Base-by-base conservation (phyloP, 345 rosid genomes). In the Cardamine chenopodiifolia region DNA sequence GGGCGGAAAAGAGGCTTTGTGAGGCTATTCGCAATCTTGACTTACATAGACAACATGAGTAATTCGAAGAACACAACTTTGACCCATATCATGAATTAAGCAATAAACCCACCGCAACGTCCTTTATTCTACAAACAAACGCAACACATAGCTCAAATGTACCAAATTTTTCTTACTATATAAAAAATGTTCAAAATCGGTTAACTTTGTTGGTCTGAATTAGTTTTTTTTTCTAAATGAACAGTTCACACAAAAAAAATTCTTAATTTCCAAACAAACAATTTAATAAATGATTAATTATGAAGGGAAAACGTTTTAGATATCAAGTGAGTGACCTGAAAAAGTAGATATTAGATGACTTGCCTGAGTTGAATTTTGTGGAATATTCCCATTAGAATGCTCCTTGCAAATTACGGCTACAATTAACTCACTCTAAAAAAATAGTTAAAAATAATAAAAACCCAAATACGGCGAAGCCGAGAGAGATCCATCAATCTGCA, bases 391-490 rank as follows among this genome's bases (percentile, higher is more conserved):
- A 67, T 23, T n/a, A 40, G 7, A 40, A 47, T 60, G 48, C 39
- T 48, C 44, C 44, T 7, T n/a, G 15, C 14, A 19, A 29, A 69
- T 56, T 42, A 57, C 73, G 65, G 42, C 15, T 28, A 40, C 40
- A 69, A 54, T 13, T 7, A 7, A 3, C 28, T 58, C 5, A 5
- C 26, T 31, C 59, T 22, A 14, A 55, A 44, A 3, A 40, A 9
- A n/a, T n/a, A n/a, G n/a, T n/a, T n/a, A n/a, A n/a, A n/a, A n/a
- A n/a, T n/a, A n/a, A n/a, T n/a, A 55, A 44, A 3, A 40, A 9
- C 37, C 34, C 37, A 54, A 54, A 29, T 4, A 49, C 47, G 32
- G 2, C 6, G 11, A 67, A 35, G 35, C 10, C 60, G 8, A 45
- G 7, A 22, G 26, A 47, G 52, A 45, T 54, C 66, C 31, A 65